Percentiles rank a stretch among this genome's conserved stretches.
phyloP scores from a whole-genome alignment of 2,329 filamentous ascomycete species.

The Beauveria sp. region DNA sequence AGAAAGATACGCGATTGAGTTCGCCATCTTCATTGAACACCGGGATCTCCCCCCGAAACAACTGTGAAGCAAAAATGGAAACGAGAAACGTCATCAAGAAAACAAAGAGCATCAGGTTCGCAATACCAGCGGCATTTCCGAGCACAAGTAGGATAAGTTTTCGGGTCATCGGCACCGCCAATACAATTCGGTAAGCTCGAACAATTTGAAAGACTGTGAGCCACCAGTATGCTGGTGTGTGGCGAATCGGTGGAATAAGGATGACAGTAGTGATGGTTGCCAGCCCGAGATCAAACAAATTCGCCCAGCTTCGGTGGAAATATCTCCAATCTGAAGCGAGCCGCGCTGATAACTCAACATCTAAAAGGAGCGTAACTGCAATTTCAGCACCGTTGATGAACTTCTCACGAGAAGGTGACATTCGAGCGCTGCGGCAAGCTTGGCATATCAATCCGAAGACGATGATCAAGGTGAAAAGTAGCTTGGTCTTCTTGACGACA shows the following conservation, averaged over 20 bases:
- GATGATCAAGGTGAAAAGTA: slow-evolving; percentile 77
- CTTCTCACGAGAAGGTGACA: slow-evolving; percentile 50
- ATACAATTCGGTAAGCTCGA: slow-evolving; percentile 82
- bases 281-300: slow-evolving; percentile 72
- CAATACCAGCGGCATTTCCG: slow-evolving; percentile 83
- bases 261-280: slow-evolving; percentile 79
- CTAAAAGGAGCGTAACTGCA: slow-evolving; percentile 67
- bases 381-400: slow-evolving; percentile 70
- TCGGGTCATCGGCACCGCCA: slow-evolving; percentile 80
- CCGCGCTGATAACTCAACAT: slow-evolving; percentile 75
- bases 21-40: slow-evolving; percentile 52
- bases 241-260: slow-evolving; percentile 70
- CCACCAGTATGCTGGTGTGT: slow-evolving; percentile 74
- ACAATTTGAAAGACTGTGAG: slow-evolving; percentile 90
- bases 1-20: slow-evolving; percentile 66
- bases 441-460: slow-evolving; percentile 72
- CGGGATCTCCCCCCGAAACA: slow-evolving; percentile 79
- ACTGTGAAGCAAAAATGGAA: slow-evolving; percentile 85
- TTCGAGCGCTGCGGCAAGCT: slow-evolving; percentile 66
- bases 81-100: slow-evolving; percentile 92
- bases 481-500: slow-evolving; percentile 68
- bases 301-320: slow-evolving; percentile 71
- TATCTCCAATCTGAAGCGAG: slow-evolving; percentile 71
- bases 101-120: slow-evolving; percentile 92
- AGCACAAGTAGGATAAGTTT: slow-evolving; percentile 83